phyloP scores from a whole-genome alignment of 1,284 basidiomycete genomes.

The Pseudozyma sp. region DNA sequence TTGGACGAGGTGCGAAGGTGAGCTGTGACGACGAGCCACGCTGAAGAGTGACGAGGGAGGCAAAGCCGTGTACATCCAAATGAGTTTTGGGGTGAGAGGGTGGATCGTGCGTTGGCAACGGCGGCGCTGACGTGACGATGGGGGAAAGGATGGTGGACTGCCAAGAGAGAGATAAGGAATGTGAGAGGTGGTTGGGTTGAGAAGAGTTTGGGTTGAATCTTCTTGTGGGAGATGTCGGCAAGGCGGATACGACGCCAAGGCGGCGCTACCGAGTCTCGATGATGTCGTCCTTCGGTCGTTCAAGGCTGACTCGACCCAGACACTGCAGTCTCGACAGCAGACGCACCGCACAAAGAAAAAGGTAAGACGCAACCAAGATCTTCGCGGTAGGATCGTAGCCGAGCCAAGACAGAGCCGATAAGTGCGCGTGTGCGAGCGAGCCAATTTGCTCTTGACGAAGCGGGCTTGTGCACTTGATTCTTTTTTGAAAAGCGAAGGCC shows the following conservation, averaged over 20 bases:
- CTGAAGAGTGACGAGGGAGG: slow-evolving; percentile 30
- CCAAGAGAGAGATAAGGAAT: slow-evolving; percentile 31
- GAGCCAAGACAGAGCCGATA: no score
- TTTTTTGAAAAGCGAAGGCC: slow-evolving; percentile 21
- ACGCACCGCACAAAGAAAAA: no score
- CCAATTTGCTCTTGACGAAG: background rate
- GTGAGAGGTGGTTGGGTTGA: slow-evolving; percentile 5
- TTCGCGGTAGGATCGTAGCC: no score
- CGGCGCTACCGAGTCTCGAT: background rate
- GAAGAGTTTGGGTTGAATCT: background rate
- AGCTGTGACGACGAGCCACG: slow-evolving; percentile 34
- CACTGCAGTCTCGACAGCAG: no score
- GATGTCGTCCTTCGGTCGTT: slow-evolving; percentile 4
- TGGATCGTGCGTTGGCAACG: background rate
- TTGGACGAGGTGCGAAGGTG: slow-evolving; percentile 12
- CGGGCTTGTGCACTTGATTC: background rate
- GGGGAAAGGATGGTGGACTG: slow-evolving; percentile 1
- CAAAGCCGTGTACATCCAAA: slow-evolving; percentile 34
- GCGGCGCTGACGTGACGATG: background rate
- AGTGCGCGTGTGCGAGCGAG: background rate
- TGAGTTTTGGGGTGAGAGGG: slow-evolving; percentile 1
- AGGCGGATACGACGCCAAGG: background rate
- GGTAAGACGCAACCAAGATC: no score
- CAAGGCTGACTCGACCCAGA: background rate
- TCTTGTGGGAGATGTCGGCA: background rate